Conservation (phyloP, 208 protist genomes). For the Leishmania martiniquensis region DNA sequence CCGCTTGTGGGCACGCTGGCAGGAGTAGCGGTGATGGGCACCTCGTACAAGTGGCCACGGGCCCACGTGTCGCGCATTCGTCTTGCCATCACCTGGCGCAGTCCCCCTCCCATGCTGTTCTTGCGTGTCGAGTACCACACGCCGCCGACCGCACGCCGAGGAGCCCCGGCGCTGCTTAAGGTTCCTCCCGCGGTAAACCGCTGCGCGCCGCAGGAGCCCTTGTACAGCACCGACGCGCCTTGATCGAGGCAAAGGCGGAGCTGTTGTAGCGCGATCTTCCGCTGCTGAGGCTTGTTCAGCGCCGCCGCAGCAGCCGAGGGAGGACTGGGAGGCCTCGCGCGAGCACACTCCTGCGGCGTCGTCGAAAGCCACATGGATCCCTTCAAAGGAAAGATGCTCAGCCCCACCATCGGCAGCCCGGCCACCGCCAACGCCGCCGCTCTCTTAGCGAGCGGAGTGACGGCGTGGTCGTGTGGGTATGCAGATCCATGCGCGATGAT, state of each 20-base stretch:
- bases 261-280: constrained; percentile 19
- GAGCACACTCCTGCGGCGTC: neutral
- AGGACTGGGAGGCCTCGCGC: neutral
- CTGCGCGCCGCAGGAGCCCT: neutral
- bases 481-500: neutral
- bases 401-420: neutral
- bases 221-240: neutral
- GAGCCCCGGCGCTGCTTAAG: no score
- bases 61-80: neutral
- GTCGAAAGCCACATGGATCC: neutral
- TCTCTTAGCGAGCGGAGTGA: neutral
- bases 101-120: neutral
- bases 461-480: neutral
- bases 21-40: neutral
- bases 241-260: constrained; percentile 7
- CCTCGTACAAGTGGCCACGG: neutral
- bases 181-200: neutral
- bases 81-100: constrained; percentile 2
- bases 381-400: neutral
- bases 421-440: neutral
- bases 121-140: neutral
- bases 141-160: neutral
- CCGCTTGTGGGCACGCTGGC: neutral
- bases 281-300: constrained; percentile 7
- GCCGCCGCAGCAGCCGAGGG: neutral